phyloP scores from a whole-genome alignment of 2,329 filamentous ascomycete genomes.

The Claviceps maximensis region DNA sequence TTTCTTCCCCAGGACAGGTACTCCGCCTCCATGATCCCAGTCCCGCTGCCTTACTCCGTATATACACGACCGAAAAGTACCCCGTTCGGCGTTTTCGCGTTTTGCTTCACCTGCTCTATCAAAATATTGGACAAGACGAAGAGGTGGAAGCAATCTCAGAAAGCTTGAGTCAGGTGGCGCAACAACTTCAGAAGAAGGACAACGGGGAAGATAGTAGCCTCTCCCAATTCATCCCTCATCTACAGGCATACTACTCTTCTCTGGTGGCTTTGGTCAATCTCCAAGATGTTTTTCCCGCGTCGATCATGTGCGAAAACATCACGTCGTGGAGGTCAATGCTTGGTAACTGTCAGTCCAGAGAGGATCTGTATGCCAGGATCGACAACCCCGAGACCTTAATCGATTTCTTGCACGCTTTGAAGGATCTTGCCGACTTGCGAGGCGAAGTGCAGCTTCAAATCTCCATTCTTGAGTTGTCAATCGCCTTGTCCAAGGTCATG shows the following conservation, averaged over 20 bases:
- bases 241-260: conserved; percentile 32
- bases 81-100: conserved; percentile 41
- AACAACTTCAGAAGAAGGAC: conserved; percentile 22
- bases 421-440: conserved; percentile 37
- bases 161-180: conserved; percentile 25
- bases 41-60: conserved; percentile 33
- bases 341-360: conserved; percentile 23
- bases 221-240: conserved; percentile 32
- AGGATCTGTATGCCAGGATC: conserved; percentile 29
- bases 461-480: conserved; percentile 32
- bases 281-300: conserved; percentile 16
- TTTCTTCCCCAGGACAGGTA: conserved; percentile 19
- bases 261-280: conserved; percentile 28
- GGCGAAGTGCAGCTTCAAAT: conserved; percentile 35
- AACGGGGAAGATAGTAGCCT: conserved; percentile 33
- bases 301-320: conserved; percentile 25
- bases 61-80: conserved; percentile 35
- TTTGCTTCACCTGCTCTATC: conserved; percentile 33
- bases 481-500: conserved; percentile 25
- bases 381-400: conserved; percentile 38
- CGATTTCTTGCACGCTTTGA: conserved; percentile 35
- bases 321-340: conserved; percentile 31
- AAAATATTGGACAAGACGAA: conserved; percentile 32
- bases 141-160: conserved; percentile 25
- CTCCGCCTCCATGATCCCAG: conserved; percentile 31